A percentile compares a stretch with the other conserved stretches of the same genome.
Evolutionary conservation across 2,329 filamentous ascomycete species (phyloP).

Genomic region (Whalleya microplaca): DNA sequence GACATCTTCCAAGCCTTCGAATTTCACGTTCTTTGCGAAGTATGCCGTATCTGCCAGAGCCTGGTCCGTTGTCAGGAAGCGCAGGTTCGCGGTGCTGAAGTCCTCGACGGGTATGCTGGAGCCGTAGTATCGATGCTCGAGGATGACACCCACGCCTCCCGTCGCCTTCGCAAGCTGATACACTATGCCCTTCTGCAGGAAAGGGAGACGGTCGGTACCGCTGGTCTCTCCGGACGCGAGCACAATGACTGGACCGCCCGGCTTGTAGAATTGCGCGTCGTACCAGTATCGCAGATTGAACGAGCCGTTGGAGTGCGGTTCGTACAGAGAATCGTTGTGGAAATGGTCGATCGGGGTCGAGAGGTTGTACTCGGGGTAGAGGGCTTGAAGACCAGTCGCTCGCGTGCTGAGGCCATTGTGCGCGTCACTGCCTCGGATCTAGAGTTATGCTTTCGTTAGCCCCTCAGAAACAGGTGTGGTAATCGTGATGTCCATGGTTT

Average conservation of each 20-base stretch:
- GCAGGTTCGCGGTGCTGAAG: constrained; percentile 69
- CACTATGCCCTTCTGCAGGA: constrained; percentile 77
- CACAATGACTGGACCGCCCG: constrained; percentile 80
- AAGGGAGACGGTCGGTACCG: constrained; percentile 66
- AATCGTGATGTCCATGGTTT: too few species aligned
- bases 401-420: constrained; percentile 13
- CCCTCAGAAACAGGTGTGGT: too few species aligned
- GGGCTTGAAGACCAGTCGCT: constrained; percentile 19
- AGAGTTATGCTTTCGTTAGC: constrained; percentile 13
- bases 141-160: constrained; percentile 74
- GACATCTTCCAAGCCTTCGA: constrained; percentile 68
- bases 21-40: constrained; percentile 74
- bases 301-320: constrained; percentile 70
- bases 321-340: constrained; percentile 77
- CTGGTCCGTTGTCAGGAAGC: constrained; percentile 84
- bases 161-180: constrained; percentile 72
- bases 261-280: constrained; percentile 73
- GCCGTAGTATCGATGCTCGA: constrained; percentile 90
- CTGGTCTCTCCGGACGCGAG: constrained; percentile 73
- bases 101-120: constrained; percentile 70
- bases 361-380: constrained; percentile 46
- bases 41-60: constrained; percentile 80
- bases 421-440: constrained; percentile 20
- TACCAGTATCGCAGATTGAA: constrained; percentile 84
- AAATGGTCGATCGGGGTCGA: constrained; percentile 75